Evolutionary conservation across 2,329 filamentous ascomycete species (phyloP).

Genomic region (Raffaelea albimanens): DNA sequence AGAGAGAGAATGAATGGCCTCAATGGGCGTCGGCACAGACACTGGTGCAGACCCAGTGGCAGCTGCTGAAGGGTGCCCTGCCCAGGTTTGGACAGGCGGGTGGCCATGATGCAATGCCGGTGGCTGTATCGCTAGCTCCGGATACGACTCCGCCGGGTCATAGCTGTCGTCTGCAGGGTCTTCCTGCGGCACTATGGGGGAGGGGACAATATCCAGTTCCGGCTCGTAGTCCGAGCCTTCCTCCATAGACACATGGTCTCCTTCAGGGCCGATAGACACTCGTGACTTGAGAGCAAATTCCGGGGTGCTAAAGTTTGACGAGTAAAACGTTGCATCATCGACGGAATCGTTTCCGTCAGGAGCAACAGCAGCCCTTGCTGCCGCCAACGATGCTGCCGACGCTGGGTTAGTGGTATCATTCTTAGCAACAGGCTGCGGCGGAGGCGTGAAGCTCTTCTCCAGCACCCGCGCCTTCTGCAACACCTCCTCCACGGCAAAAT

Average conservation of each 20-base stretch:
- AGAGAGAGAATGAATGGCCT: too few relatives aligned
- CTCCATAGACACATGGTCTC: conserved; percentile 26
- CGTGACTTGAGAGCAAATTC: conserved; percentile 39
- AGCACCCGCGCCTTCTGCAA: conserved; percentile 60
- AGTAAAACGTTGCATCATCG: conserved; percentile 93
- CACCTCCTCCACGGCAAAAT: conserved; percentile 65
- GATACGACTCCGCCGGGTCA: background rate
- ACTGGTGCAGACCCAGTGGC: too few relatives aligned
- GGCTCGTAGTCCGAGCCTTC: conserved; percentile 25
- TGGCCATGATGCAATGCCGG: too few relatives aligned
- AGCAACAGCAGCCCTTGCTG: background rate
- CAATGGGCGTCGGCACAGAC: too few relatives aligned
- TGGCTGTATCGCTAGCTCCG: background rate
- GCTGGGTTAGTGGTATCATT: conserved; percentile 1
- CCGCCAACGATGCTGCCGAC: background rate
- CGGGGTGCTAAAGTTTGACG: conserved; percentile 79
- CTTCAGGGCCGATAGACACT: conserved; percentile 34
- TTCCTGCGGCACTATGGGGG: background rate
- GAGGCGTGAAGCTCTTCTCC: conserved; percentile 59
- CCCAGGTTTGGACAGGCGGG: too few relatives aligned
- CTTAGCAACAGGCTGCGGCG: conserved; percentile 21
- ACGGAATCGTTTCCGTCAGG: conserved; percentile 62
- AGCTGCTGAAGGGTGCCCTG: too few relatives aligned
- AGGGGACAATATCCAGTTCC: conserved; percentile 14
- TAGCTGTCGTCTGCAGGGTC: background rate